Base-by-base conservation (phyloP, 352 stramenopile genomes). In the Thraustochytrium sp. region DNA sequence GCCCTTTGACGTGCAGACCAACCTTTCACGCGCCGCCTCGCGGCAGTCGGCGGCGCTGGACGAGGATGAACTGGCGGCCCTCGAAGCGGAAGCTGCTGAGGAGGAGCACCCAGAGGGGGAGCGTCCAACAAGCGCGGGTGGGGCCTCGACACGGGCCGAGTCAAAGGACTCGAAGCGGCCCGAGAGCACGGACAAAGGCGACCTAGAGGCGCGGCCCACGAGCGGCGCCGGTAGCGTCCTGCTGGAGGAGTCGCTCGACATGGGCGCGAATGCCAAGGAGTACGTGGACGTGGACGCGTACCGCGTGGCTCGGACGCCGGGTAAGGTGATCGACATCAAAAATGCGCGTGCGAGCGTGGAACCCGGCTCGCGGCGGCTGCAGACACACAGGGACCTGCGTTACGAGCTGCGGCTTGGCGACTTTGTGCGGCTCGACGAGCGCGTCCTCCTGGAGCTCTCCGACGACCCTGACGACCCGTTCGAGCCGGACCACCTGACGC, bases 381-480 rank as follows among this genome's bases (percentile, higher is more conserved):
- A 37, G 23, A 80, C 68, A 13, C 31, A 53, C 31, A 31, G 5
- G 2, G 68, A 80, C 31, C 37, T 80, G 9, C 68, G 68, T 2
- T 80, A 80, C 68, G 42, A 72, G 23, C 68, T 80, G 4, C 31
- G 42, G 18, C 36, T 51, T 8, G 68, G 68, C 31, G 68, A 80
- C 26, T 48, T 61, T 13, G 31, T 80, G 13, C 46, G 68, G 8
- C 31, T 80, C 9, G 51, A 61, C 42, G 68, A 53, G 8, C 23
- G 37, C 5, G 31, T 36, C 8, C 31, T 80, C n/a, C 13, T 80
- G n/a, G 18, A 48, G 37, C 68, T 80, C 0, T 80, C 68, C 46
- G 53, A 63, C 34, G 46, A 80, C 26, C 68, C 68, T 5, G 53
- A 65, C 8, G 68, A 61, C 26, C 68, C 68, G 18, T 80, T 80